Evolutionary conservation across 352 stramenopile species (phyloP).

Genomic region (Globisporangium echinulatum): DNA sequence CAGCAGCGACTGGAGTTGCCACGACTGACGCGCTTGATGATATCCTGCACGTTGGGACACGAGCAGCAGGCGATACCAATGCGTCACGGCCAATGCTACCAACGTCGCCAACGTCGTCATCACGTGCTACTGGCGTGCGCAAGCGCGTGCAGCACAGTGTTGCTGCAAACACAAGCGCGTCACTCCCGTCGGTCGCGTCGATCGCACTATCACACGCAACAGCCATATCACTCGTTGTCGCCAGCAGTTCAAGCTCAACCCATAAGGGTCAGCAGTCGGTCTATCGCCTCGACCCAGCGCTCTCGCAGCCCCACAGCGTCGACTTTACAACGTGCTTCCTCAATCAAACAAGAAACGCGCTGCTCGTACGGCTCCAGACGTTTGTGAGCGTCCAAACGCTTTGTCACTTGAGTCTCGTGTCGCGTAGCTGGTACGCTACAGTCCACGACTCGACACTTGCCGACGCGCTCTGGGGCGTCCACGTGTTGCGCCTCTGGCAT

Average conservation of each 20-base stretch:
- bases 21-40: conserved; percentile 13
- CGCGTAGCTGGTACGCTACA: conserved; percentile 33
- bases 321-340: conserved; percentile 27
- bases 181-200: conserved; percentile 7
- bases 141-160: conserved; percentile 1
- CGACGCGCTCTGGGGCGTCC: conserved; percentile 41
- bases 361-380: conserved; percentile 31
- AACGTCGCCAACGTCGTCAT: not conserved
- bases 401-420: conserved; percentile 41
- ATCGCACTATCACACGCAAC: conserved; percentile 4
- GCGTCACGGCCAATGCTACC: not conserved
- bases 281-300: conserved; percentile 37
- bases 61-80: not conserved
- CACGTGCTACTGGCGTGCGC: not conserved
- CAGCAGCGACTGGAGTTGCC: not conserved
- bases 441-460: conserved; percentile 30
- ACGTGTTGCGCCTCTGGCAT: conserved; percentile 40
- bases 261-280: conserved; percentile 28
- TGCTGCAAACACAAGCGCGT: not conserved
- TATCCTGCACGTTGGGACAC: conserved; percentile 23
- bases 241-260: no score
- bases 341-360: not conserved
- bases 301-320: conserved; percentile 27
- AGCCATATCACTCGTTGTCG: not conserved
- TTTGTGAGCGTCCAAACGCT: conserved; percentile 36